Conservation (phyloP, 164 flowering plant genomes). For the Magnolia kwangsiensis region DNA sequence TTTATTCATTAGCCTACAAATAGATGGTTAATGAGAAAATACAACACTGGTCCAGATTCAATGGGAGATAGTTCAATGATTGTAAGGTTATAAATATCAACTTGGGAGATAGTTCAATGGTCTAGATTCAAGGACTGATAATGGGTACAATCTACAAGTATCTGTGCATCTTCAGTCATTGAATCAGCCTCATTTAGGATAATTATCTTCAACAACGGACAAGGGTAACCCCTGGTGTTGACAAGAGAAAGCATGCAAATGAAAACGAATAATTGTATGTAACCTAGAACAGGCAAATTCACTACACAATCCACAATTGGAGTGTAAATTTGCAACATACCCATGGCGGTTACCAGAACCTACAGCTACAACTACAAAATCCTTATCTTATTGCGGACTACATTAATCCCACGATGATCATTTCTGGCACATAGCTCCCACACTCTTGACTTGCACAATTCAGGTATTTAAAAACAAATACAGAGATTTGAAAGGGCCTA, state of each 20-base stretch:
- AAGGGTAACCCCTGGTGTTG: slow-evolving; percentile 64
- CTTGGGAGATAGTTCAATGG: too few species aligned
- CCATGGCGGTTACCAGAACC: slow-evolving; percentile 65
- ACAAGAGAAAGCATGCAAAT: slow-evolving; percentile 5
- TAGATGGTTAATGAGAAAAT: too few species aligned
- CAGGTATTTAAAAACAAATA: slow-evolving; percentile 51
- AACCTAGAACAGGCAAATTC: not conserved
- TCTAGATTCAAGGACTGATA: slow-evolving; percentile 15
- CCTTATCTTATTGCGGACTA: slow-evolving; percentile 92
- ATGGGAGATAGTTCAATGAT: too few species aligned
- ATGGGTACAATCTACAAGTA: too few species aligned
- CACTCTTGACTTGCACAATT: slow-evolving; percentile 89
- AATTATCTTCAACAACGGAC: slow-evolving; percentile 91
- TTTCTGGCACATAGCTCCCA: slow-evolving; percentile 96
- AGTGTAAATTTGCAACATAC: slow-evolving; percentile 22
- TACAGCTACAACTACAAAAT: slow-evolving; percentile 94
- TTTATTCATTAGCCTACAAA: too few species aligned
- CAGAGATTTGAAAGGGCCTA: too few species aligned
- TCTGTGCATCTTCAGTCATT: slow-evolving; percentile 99
- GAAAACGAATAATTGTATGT: not conserved
- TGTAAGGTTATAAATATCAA: too few species aligned
- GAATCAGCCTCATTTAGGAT: slow-evolving; percentile 98
- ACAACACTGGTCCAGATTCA: too few species aligned
- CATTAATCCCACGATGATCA: slow-evolving; percentile 99
- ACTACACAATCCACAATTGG: not conserved